Conservation (phyloP, 2,329 filamentous ascomycete genomes). For the Aureobasidium sp. region DNA sequence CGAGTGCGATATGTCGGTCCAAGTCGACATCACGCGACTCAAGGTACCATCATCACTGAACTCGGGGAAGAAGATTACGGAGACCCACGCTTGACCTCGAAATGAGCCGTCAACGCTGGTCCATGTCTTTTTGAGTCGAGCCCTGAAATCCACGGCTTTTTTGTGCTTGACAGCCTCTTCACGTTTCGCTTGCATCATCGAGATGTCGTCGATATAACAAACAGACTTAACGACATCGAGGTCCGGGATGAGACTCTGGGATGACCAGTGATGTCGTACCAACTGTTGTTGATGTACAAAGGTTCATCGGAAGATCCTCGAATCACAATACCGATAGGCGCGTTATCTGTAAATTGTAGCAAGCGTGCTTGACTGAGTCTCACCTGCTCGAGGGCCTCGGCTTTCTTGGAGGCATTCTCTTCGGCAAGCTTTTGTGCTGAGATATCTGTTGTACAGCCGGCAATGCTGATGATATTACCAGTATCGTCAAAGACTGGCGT, state of each 20-base stretch:
- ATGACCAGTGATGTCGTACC: background rate
- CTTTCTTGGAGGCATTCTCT: background rate
- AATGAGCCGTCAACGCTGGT: constrained; percentile 18
- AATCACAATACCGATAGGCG: background rate
- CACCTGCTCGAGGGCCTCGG: background rate
- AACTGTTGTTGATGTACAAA: background rate
- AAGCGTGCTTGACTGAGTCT: background rate
- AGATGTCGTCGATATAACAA: background rate
- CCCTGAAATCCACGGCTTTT: background rate
- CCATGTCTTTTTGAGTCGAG: constrained; percentile 27
- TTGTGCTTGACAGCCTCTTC: background rate
- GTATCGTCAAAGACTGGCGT: constrained; percentile 19
- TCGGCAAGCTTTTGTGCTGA: background rate
- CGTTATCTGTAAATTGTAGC: background rate
- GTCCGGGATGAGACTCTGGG: background rate
- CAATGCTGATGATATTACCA: constrained; percentile 19
- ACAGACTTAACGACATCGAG: background rate
- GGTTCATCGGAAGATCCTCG: too few species aligned
- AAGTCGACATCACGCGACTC: background rate
- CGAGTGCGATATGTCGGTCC: background rate
- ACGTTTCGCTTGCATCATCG: fast-evolving
- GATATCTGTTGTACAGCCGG: constrained; percentile 23
- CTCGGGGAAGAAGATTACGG: constrained; percentile 21
- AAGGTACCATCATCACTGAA: constrained; percentile 2
- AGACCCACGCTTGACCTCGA: constrained; percentile 17